These are phyloP conservation scores for Backusella sp. DNA, from an alignment of 192 early-diverging fungal genomes.

Conservation along the genomic window DNA sequence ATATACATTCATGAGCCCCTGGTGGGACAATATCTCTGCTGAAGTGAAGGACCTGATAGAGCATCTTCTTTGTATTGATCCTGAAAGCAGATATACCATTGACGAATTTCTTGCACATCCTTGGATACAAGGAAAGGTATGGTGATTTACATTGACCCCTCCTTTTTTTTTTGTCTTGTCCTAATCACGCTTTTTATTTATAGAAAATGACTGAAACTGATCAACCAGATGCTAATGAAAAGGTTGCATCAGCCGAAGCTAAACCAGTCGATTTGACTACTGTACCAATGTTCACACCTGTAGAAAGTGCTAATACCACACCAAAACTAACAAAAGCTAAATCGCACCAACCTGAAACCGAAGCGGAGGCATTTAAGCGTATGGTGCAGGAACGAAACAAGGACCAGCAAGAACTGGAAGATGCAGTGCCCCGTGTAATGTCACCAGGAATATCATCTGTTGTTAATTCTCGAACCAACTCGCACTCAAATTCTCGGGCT, in stretches of 20 bases:
- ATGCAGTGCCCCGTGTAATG: background rate
- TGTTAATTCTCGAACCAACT: background rate
- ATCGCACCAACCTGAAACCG: background rate
- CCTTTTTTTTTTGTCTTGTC: background rate
- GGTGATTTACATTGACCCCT: background rate
- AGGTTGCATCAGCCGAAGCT: background rate
- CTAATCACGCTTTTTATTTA: background rate
- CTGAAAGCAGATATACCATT: constrained; percentile 72
- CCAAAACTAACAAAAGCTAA: background rate
- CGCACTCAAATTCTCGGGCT: constrained; percentile 2
- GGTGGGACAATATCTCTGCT: constrained; percentile 87
- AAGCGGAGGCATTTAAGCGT: constrained; percentile 16
- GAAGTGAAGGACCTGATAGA: constrained; percentile 74
- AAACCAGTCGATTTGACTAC: background rate
- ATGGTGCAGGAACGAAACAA: constrained; percentile 7
- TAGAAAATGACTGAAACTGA: background rate
- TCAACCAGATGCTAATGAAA: background rate
- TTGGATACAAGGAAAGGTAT: constrained; percentile 51
- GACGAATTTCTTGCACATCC: constrained; percentile 83
- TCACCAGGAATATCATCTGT: background rate
- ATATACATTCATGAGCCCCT: constrained; percentile 82
- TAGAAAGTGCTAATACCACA: background rate
- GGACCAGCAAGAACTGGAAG: background rate
- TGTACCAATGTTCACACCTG: background rate
- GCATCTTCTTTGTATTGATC: constrained; percentile 67